Base-by-base conservation (phyloP, 2,329 filamentous ascomycete species). In the Penicillium thymicola region DNA sequence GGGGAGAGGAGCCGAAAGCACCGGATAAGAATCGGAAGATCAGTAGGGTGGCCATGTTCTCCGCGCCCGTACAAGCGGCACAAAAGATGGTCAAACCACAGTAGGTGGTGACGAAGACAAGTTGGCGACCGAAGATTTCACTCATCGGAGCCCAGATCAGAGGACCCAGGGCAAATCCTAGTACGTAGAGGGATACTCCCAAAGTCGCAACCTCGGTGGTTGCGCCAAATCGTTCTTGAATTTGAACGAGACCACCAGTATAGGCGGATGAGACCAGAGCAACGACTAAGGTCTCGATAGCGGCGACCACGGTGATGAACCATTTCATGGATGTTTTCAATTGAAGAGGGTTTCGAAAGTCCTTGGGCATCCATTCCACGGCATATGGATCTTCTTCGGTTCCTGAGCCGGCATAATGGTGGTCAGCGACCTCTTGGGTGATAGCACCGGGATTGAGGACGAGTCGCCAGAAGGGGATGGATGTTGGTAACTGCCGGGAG, bases 11-110 rank as follows among this genome's bases (percentile, higher is more conserved):
- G 10, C 84, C 85, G 65, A 86, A 87, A 7, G 82, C 72, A 37
- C 85, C 84, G 6, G 82, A 82, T 51, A 89, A 83, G 75, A 89
- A 89, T 37, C 88, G 82, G 38, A 89, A 76, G n/a, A 88, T 79
- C 32, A 90, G 73, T 2, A 90, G 75, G 1, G 82, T 82, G 46
- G 76, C 76, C 58, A 87, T 84, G 62, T 82, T 85, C 55, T 82
- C 74, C 0, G 82, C 75, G 9, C 81, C 85, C 2, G 84, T 82
- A 18, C 78, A 79, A 5, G 79, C 86, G 23, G 81, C 84, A 63
- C 83, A 87, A 68, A 89, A 89, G 1, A 79, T 80, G 2, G 82
- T 82, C 56, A 88, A 78, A 0, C 68, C 65, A 21, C 65, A 57
- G 43, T 74, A 75, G 3, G 72, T 74, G 10, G 57, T 51, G 40